These are phyloP conservation scores for Neonectria faginata DNA, from an alignment of 2,329 filamentous ascomycete species.

Conservation along the genomic window DNA sequence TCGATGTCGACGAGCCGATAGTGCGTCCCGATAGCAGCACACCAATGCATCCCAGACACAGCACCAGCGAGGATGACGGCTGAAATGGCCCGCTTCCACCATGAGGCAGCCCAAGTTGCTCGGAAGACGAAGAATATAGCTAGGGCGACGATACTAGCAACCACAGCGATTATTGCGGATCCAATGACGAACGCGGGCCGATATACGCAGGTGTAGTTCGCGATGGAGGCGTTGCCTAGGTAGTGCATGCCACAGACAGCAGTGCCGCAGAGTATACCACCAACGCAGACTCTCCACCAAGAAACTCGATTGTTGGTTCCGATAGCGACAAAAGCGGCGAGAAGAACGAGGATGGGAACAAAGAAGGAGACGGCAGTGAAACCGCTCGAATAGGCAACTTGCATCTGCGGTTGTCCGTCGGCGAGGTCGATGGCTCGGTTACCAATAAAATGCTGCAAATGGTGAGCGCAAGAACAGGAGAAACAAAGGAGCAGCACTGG, in stretches of 20 bases:
- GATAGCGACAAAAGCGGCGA: constrained; percentile 77
- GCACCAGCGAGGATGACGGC: constrained; percentile 77
- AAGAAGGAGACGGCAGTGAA: constrained; percentile 84
- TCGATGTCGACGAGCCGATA: constrained; percentile 68
- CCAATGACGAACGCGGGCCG: constrained; percentile 70
- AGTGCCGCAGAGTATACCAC: constrained; percentile 77
- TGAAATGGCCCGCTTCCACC: constrained; percentile 78
- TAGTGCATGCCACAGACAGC: constrained; percentile 91
- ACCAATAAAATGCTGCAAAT: constrained; percentile 67
- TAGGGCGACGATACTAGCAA: constrained; percentile 77
- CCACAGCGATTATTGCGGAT: constrained; percentile 77
- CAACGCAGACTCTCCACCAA: constrained; percentile 68
- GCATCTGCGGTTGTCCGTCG: constrained; percentile 69
- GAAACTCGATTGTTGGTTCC: constrained; percentile 69
- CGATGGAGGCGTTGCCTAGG: constrained; percentile 84
- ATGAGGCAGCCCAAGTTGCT: constrained; percentile 80
- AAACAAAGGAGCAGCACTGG: background rate
- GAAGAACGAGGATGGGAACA: constrained; percentile 79
- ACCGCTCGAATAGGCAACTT: constrained; percentile 78
- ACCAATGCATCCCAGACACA: constrained; percentile 91
- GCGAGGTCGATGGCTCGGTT: constrained; percentile 82
- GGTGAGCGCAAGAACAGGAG: constrained; percentile 13
- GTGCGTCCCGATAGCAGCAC: constrained; percentile 76
- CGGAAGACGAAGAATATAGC: constrained; percentile 82
- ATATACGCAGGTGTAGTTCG: constrained; percentile 79